Evolutionary conservation across 2,329 filamentous ascomycete species (phyloP).

Genomic region (Trichoderma sp.): DNA sequence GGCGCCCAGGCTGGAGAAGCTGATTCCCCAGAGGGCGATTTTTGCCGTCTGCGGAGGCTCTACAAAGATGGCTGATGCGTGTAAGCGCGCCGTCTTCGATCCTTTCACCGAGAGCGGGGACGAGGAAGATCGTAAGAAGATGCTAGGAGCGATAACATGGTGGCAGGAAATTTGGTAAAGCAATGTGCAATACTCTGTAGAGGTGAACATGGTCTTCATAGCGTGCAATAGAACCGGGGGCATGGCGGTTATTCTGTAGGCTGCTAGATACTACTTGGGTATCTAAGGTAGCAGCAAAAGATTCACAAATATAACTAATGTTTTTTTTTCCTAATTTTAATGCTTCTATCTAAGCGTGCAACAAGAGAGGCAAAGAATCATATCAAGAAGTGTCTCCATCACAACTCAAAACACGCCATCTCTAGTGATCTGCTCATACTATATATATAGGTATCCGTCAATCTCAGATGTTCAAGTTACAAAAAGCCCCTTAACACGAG

Average conservation of each 20-base stretch:
- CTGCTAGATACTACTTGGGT: neutral
- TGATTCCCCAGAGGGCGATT: conserved; percentile 41
- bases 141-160: conserved; percentile 39
- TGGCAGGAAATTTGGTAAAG: conserved; percentile 56
- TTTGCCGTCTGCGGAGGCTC: conserved; percentile 56
- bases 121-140: conserved; percentile 39
- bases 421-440: neutral
- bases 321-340: neutral
- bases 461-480: neutral
- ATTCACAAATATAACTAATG: neutral
- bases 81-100: conserved; percentile 50
- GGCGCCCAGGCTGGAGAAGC: conserved; percentile 30
- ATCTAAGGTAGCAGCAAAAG: neutral
- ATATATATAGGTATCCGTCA: neutral
- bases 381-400: neutral
- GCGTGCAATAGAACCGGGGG: neutral
- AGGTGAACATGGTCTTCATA: neutral
- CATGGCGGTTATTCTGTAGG: neutral
- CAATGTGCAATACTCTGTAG: neutral
- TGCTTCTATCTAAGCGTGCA: neutral
- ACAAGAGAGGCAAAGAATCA: neutral
- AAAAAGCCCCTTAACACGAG: neutral
- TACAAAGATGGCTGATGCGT: conserved; percentile 56
- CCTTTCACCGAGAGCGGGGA: conserved; percentile 41
- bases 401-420: too few species aligned